Evolutionary conservation across 164 flowering plant species (phyloP), one percentile per base, ranked within the genome.

Genomic region (Brasenia schreberi): DNA sequence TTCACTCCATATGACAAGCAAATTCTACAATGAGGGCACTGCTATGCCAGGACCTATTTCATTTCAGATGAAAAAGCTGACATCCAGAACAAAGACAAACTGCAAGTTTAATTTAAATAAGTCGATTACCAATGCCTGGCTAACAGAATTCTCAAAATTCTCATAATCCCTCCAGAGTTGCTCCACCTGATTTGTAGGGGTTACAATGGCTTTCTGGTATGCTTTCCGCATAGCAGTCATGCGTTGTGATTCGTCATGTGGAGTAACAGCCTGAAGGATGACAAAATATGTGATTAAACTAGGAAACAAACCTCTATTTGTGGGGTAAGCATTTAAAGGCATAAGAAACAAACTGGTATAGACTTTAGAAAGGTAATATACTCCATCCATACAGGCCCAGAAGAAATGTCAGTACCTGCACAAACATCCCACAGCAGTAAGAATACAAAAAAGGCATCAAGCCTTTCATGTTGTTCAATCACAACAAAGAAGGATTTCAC

Each of bases 381-480:
- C 75, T 94, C 99, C 84, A 87, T 84, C 99, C 99, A 94, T 52
- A 94, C 78, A 70, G 96, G 97, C 60, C 99, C 99, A 65, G 97
- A 83, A 72, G 91, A 84, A 65, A 91, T 91, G 72, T 94, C 99
- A 43, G 86, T 81, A 66, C 99, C 98, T 94, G 79, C 7, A 45
- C 12, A 12, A 7, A 45, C 53, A 45, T 45, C 53, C 53, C 7
- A 45, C 53, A 45, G 53, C 12, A 45, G 1, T 45, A 12, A 45
- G 53, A 45, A 45, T 7, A 45, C 53, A 23, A 23, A 23, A 23
- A 23, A 2, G 27, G 27, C 27, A 23, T 23, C 27, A 23, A 23
- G 2, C 27, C 27, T 23, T 23, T n/a, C n/a, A n/a, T n/a, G n/a
- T n/a, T n/a, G n/a, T 23, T 23, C 27, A 23, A 23, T 23, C 27